Conservation (phyloP, 2,329 filamentous ascomycete species). For the Phyllosticta paracitricarpa region DNA sequence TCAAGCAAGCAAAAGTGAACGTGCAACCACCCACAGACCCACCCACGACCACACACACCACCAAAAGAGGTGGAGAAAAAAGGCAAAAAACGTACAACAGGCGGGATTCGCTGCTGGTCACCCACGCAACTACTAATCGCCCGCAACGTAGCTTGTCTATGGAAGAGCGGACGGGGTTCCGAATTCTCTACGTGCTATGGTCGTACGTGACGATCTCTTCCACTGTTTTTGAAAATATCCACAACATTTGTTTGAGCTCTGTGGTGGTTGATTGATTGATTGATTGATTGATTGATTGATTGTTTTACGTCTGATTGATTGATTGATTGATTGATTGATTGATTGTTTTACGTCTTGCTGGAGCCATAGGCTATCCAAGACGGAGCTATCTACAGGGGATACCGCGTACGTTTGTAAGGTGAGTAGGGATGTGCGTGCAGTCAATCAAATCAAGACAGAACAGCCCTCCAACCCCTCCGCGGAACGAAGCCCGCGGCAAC, state of each 20-base stretch:
- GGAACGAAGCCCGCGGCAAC: conserved; percentile 44
- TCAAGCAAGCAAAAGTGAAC: no score
- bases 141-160: neutral
- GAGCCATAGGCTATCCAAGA: no score
- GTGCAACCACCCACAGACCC: no score
- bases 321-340: no score
- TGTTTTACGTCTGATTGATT: no score
- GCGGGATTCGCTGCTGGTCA: neutral
- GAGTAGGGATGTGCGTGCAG: conserved; percentile 16
- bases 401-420: no score
- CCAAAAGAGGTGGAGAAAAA: neutral
- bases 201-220: neutral
- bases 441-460: neutral
- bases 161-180: neutral
- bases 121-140: neutral
- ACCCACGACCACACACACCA: neutral
- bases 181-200: neutral
- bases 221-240: no score
- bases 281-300: no score
- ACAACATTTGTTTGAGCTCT: no score
- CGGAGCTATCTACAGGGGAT: no score
- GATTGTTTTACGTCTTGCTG: no score
- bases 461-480: conserved; percentile 47
- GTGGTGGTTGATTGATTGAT: no score
- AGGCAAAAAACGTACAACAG: neutral